Percentiles rank a stretch among this genome's conserved stretches.
Evolutionary conservation across 2,329 filamentous ascomycete species (phyloP).

Genomic region (Hypoxylon sp.): DNA sequence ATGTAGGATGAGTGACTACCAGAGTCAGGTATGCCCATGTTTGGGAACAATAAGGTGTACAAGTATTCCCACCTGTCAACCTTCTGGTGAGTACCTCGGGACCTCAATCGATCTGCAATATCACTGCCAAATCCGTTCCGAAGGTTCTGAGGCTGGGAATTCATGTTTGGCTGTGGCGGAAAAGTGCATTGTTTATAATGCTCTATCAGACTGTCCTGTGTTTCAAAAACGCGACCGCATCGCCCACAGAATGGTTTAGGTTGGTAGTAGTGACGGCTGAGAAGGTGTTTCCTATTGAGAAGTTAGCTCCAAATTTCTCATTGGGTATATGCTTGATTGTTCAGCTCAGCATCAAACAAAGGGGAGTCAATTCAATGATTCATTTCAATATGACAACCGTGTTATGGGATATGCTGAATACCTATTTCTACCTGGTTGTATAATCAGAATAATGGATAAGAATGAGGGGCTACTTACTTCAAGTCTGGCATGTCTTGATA

Average conservation of each 20-base stretch:
- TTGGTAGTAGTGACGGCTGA: too few relatives aligned
- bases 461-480: slow-evolving; percentile 24
- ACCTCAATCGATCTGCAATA: slow-evolving; percentile 3
- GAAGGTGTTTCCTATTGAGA: too few relatives aligned
- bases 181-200: slow-evolving; percentile 17
- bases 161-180: slow-evolving; percentile 11
- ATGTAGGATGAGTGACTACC: background rate
- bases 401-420: too few relatives aligned
- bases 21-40: slow-evolving; percentile 6
- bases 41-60: slow-evolving; percentile 15
- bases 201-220: background rate
- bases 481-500: slow-evolving; percentile 22
- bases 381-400: too few relatives aligned
- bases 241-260: slow-evolving; percentile 23
- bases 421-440: too few relatives aligned
- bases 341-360: too few relatives aligned
- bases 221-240: slow-evolving; percentile 8
- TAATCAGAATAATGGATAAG: background rate
- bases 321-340: too few relatives aligned
- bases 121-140: slow-evolving; percentile 21
- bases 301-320: too few relatives aligned
- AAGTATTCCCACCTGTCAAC: slow-evolving; percentile 12
- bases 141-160: slow-evolving; percentile 10
- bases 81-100: background rate
- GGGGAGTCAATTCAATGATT: too few relatives aligned